Evolutionary conservation across 2,329 filamentous ascomycete genomes (phyloP).

Genomic region (Ophiostoma sp.): DNA sequence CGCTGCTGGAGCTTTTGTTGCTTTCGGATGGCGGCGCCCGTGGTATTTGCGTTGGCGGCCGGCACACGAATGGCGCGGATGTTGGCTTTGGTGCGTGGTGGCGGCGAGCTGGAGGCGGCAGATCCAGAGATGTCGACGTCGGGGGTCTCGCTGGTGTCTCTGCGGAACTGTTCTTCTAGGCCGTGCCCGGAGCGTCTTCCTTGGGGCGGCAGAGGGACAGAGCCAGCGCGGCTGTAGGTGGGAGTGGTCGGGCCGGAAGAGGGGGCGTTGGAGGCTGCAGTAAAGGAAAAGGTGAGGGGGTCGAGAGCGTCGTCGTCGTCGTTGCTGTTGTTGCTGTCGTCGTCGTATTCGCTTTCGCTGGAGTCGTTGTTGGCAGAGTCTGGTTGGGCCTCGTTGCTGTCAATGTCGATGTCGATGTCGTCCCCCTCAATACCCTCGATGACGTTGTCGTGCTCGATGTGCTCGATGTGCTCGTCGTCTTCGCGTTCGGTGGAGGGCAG

Average conservation of each 20-base stretch:
- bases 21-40: slow-evolving; percentile 1
- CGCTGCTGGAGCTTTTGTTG: slow-evolving; percentile 9
- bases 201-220: slow-evolving; percentile 30
- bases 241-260: slow-evolving; percentile 37
- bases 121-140: slow-evolving; percentile 8
- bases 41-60: slow-evolving; percentile 7
- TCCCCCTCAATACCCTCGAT: slow-evolving; percentile 11
- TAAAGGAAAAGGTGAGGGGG: slow-evolving; percentile 47
- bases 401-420: slow-evolving; percentile 25
- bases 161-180: slow-evolving; percentile 3
- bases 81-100: slow-evolving; percentile 17
- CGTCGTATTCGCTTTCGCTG: slow-evolving; percentile 26
- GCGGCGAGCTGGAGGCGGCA: not conserved
- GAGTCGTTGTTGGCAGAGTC: not conserved
- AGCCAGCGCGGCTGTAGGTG: slow-evolving; percentile 40
- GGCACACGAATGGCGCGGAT: slow-evolving; percentile 15
- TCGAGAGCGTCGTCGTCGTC: slow-evolving; percentile 36
- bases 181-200: not conserved
- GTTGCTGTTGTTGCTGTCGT: slow-evolving; percentile 31
- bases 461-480: not conserved
- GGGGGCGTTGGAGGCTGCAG: slow-evolving; percentile 37
- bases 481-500: slow-evolving; percentile 25
- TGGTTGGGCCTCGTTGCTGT: too few relatives aligned
- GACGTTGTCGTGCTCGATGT: slow-evolving; percentile 25
- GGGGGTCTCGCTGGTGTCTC: slow-evolving; percentile 18